Evolutionary conservation across 2,329 filamentous ascomycete genomes (phyloP).

Genomic region (Thielaviopsis punctulata): DNA sequence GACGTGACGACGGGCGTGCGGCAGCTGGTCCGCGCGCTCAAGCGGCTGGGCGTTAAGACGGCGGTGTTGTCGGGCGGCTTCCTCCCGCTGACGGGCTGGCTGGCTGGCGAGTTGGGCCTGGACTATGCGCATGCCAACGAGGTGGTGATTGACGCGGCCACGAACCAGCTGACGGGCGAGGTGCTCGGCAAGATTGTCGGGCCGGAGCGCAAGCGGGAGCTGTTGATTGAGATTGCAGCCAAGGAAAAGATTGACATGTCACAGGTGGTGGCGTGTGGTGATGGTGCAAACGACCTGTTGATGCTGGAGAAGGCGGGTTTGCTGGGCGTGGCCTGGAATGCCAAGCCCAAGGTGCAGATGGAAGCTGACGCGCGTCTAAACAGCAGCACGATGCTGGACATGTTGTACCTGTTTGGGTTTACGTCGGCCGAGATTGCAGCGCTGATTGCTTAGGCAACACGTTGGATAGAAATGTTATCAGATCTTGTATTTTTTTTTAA

Average conservation of each 20-base stretch:
- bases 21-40: constrained; percentile 57
- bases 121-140: constrained; percentile 84
- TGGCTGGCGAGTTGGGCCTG: constrained; percentile 63
- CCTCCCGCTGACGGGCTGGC: constrained; percentile 72
- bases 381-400: constrained; percentile 48
- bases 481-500: not conserved
- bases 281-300: constrained; percentile 66
- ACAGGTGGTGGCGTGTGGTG: constrained; percentile 58
- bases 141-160: constrained; percentile 43
- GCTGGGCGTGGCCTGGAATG: constrained; percentile 67
- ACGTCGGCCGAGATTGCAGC: constrained; percentile 43
- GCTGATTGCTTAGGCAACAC: constrained; percentile 20
- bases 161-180: constrained; percentile 49
- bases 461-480: not conserved
- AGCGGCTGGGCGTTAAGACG: constrained; percentile 65
- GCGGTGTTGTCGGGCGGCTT: constrained; percentile 90
- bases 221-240: constrained; percentile 52
- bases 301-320: constrained; percentile 59
- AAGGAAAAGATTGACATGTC: constrained; percentile 48
- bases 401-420: constrained; percentile 60
- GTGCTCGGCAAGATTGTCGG: constrained; percentile 58
- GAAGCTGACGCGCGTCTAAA: constrained; percentile 59
- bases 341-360: constrained; percentile 67
- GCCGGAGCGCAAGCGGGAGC: constrained; percentile 54
- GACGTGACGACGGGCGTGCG: constrained; percentile 68